Evolutionary conservation across 805 yeast species (phyloP).

Genomic region (Ogataea zsoltii): DNA sequence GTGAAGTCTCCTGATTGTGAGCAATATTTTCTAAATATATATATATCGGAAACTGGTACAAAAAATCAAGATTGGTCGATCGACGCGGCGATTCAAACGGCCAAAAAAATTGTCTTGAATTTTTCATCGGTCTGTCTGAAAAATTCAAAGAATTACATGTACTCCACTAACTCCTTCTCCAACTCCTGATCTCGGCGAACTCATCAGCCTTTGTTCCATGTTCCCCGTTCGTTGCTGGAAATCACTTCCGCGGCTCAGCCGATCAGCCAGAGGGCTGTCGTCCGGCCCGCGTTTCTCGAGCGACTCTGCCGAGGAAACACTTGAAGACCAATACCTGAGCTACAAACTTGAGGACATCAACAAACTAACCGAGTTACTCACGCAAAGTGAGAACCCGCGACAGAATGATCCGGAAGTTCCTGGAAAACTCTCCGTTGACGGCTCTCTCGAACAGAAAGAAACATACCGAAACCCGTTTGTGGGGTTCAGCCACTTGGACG

Average conservation of each 20-base stretch:
- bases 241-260: too few relatives aligned
- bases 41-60: background rate
- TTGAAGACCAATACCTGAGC: background rate
- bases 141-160: background rate
- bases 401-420: slow-evolving; percentile 10
- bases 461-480: slow-evolving; percentile 19
- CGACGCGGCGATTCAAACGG: slow-evolving; percentile 3
- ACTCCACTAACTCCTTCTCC: background rate
- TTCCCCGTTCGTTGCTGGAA: too few relatives aligned
- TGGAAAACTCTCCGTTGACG: slow-evolving; percentile 1
- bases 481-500: slow-evolving; percentile 15
- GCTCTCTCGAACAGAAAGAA: slow-evolving; percentile 18
- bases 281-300: too few relatives aligned
- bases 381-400: background rate
- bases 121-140: background rate
- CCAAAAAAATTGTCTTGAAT: background rate
- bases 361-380: slow-evolving; percentile 4
- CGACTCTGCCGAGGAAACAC: background rate
- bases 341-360: slow-evolving; percentile 4
- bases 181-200: too few relatives aligned
- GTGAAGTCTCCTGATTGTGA: too few relatives aligned
- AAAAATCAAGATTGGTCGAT: background rate
- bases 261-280: too few relatives aligned
- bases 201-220: too few relatives aligned
- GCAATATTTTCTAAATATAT: too few relatives aligned